phyloP scores from a whole-genome alignment of 495 filamentous ascomycete genomes.

The Aspergillus panamensis region DNA sequence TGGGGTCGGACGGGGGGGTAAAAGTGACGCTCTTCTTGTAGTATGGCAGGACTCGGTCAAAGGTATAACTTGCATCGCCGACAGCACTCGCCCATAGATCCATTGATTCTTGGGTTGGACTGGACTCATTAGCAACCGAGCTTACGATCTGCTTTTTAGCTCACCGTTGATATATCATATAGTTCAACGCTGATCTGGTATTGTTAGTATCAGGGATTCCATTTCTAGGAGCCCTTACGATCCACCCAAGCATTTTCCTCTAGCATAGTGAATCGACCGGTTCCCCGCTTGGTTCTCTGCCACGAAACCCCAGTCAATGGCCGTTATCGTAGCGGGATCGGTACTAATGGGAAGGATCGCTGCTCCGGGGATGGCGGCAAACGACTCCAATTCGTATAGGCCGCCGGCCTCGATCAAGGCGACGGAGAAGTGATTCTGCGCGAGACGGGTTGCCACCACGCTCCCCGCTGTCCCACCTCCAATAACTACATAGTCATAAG shows the following conservation, averaged over 20 bases:
- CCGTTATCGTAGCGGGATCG: slow-evolving; percentile 21
- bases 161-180: slow-evolving; percentile 47
- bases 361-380: slow-evolving; percentile 32
- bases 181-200: slow-evolving; percentile 43
- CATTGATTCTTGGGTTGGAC: slow-evolving; percentile 31
- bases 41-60: slow-evolving; percentile 48
- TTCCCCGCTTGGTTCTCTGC: slow-evolving; percentile 37
- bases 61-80: slow-evolving; percentile 53
- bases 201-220: background rate
- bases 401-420: slow-evolving; percentile 58
- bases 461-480: slow-evolving; percentile 56
- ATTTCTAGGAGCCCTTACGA: slow-evolving; percentile 17
- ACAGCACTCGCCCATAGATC: slow-evolving; percentile 56
- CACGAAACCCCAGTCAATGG: slow-evolving; percentile 50
- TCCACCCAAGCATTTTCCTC: slow-evolving; percentile 36
- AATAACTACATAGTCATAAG: slow-evolving; percentile 52
- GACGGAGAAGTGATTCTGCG: slow-evolving; percentile 33
- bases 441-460: slow-evolving; percentile 47
- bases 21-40: slow-evolving; percentile 52
- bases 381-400: slow-evolving; percentile 47
- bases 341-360: slow-evolving; percentile 22
- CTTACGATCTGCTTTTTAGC: background rate
- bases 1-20: slow-evolving; percentile 43
- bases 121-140: background rate
- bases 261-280: slow-evolving; percentile 37